A percentile compares a stretch with the other conserved stretches of the same genome.
phyloP scores from a whole-genome alignment of 1,284 basidiomycete genomes.

The Cryptococcus sp. region DNA sequence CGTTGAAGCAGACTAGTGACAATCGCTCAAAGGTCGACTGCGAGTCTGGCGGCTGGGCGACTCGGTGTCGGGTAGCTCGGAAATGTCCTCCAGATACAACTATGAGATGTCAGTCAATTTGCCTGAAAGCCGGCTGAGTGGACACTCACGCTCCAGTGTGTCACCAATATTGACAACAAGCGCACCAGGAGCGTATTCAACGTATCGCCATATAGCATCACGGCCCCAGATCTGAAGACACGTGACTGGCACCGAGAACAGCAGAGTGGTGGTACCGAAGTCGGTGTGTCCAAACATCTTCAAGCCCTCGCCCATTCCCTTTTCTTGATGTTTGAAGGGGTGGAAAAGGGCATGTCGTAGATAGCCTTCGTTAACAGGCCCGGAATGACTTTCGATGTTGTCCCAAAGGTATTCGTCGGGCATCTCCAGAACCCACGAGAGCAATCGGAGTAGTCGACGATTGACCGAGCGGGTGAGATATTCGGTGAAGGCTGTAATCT shows the following conservation, averaged over 20 bases:
- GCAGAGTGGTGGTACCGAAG: constrained; percentile 46
- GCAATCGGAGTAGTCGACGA: constrained; percentile 44
- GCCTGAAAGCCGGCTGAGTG: not conserved
- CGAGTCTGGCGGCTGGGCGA: constrained; percentile 42
- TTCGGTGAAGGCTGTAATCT: constrained; percentile 39
- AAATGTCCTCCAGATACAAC: constrained; percentile 27
- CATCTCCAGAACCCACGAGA: constrained; percentile 46
- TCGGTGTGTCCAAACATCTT: constrained; percentile 47
- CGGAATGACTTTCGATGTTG: constrained; percentile 14
- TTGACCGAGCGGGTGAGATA: constrained; percentile 20
- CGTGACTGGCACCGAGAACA: constrained; percentile 49
- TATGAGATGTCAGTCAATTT: not conserved
- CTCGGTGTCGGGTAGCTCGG: constrained; percentile 44
- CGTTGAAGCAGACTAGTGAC: constrained; percentile 42
- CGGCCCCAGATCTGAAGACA: constrained; percentile 47
- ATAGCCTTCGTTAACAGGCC: constrained; percentile 39
- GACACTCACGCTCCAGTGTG: constrained; percentile 21
- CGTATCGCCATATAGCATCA: constrained; percentile 46
- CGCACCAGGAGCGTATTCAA: constrained; percentile 38
- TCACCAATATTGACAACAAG: constrained; percentile 33
- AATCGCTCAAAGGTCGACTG: constrained; percentile 41
- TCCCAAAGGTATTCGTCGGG: constrained; percentile 48
- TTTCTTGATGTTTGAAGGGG: constrained; percentile 35
- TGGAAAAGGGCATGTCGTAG: constrained; percentile 47
- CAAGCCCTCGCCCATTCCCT: constrained; percentile 38